Evolutionary conservation across 192 early-diverging fungal species (phyloP).

Genomic region (Backusella australiensis): DNA sequence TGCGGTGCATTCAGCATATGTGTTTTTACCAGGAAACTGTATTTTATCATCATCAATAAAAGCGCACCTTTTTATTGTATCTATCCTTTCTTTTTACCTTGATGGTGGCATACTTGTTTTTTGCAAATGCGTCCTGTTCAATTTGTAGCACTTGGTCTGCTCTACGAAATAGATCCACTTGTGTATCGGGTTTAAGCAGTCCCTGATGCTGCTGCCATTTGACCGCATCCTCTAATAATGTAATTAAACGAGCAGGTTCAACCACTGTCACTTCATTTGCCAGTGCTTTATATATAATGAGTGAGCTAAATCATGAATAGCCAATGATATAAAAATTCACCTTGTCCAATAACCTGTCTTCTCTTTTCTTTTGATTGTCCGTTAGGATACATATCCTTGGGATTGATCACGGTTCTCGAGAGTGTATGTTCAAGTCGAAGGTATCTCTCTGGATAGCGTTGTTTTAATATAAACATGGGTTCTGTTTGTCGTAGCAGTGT

Average conservation of each 20-base stretch:
- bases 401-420: slow-evolving; percentile 66
- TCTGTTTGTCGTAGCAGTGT: slow-evolving; percentile 89
- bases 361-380: slow-evolving; percentile 70
- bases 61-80: not conserved
- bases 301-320: no score
- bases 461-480: slow-evolving; percentile 81
- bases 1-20: slow-evolving; percentile 68
- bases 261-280: slow-evolving; percentile 72
- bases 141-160: slow-evolving; percentile 50
- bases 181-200: slow-evolving; percentile 61
- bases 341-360: slow-evolving; percentile 75
- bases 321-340: slow-evolving; percentile 17
- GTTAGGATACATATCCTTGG: slow-evolving; percentile 68
- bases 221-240: slow-evolving; percentile 81
- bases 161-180: slow-evolving; percentile 81
- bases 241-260: slow-evolving; percentile 73
- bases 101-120: slow-evolving; percentile 69
- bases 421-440: slow-evolving; percentile 81
- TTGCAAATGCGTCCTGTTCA: slow-evolving; percentile 74
- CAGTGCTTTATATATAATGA: slow-evolving; percentile 32
- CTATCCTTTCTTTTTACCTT: slow-evolving; percentile 49
- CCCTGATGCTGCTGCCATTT: slow-evolving; percentile 91
- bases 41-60: not conserved
- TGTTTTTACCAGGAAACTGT: slow-evolving; percentile 81
- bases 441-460: slow-evolving; percentile 82